Percentiles rank a stretch among this genome's conserved stretches.
Evolutionary conservation across 2,329 filamentous ascomycete genomes (phyloP).

Genomic region (Aplosporella prunicola): DNA sequence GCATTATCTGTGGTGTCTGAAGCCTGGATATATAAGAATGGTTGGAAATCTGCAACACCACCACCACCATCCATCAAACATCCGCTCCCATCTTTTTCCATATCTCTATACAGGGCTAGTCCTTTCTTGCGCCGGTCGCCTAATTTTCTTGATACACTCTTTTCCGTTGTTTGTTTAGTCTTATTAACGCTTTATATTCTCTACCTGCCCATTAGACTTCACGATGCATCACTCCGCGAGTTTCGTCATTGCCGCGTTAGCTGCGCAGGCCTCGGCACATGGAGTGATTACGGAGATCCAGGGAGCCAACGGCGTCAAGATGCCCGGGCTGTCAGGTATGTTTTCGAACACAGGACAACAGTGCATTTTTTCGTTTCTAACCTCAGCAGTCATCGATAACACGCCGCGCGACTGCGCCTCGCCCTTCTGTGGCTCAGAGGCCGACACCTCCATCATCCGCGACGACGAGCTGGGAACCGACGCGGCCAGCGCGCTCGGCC

Average conservation of each 20-base stretch:
- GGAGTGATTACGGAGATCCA: constrained; percentile 48
- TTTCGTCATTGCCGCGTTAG: constrained; percentile 36
- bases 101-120: background rate
- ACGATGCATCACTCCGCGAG: constrained; percentile 42
- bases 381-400: constrained; percentile 46
- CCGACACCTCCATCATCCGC: constrained; percentile 62
- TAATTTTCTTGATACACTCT: background rate
- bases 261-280: constrained; percentile 45
- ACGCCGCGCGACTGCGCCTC: constrained; percentile 58
- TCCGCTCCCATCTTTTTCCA: background rate
- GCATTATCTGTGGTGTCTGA: no score
- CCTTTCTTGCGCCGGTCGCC: constrained; percentile 8
- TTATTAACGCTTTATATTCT: no score
- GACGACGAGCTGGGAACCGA: constrained; percentile 46
- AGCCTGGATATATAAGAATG: no score
- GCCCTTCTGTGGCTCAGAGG: constrained; percentile 55
- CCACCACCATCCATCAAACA: background rate
- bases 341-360: constrained; percentile 2
- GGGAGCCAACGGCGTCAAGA: constrained; percentile 53
- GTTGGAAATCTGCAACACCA: no score
- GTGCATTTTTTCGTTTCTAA: constrained; percentile 12
- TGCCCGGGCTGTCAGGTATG: constrained; percentile 50
- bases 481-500: constrained; percentile 52
- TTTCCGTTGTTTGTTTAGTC: no score
- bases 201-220: no score